Evolutionary conservation across 768 basidiomycete species (phyloP).

Genomic region (Phylloporus sp.): DNA sequence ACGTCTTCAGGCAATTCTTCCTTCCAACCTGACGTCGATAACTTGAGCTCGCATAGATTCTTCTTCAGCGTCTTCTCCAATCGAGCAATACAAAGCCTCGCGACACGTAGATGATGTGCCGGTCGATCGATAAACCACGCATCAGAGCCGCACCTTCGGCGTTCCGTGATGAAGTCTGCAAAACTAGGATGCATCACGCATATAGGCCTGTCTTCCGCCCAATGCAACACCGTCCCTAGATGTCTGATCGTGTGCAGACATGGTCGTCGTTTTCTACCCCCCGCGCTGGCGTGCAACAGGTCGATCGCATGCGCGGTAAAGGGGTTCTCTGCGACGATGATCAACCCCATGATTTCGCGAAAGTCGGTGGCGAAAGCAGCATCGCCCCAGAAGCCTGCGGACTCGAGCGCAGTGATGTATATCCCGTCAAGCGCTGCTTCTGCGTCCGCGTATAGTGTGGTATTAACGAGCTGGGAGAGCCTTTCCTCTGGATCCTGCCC

Average conservation of each 20-base stretch:
- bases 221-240: constrained; percentile 25
- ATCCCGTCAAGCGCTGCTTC: constrained; percentile 28
- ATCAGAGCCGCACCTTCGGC: constrained; percentile 24
- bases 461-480: constrained; percentile 20
- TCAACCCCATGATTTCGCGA: constrained; percentile 29
- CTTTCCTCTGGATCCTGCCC: constrained; percentile 30
- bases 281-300: constrained; percentile 18
- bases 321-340: constrained; percentile 29
- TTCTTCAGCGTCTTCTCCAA: constrained; percentile 18
- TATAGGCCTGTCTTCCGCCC: constrained; percentile 26
- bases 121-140: constrained; percentile 27
- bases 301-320: constrained; percentile 25
- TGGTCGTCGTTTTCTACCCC: constrained; percentile 16
- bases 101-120: constrained; percentile 19
- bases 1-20: constrained; percentile 23
- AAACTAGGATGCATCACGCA: constrained; percentile 32
- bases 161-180: constrained; percentile 31
- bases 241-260: constrained; percentile 29
- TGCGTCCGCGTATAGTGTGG: constrained; percentile 21
- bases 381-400: constrained; percentile 29
- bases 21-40: constrained; percentile 17
- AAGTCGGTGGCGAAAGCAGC: constrained; percentile 26
- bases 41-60: constrained; percentile 21
- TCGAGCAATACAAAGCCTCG: constrained; percentile 22
- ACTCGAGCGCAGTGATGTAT: constrained; percentile 30